A percentile compares a stretch with the other conserved stretches of the same genome.
These are phyloP conservation scores for Pythium pyrilobum DNA, from an alignment of 352 stramenopile species.

Conservation along the genomic window DNA sequence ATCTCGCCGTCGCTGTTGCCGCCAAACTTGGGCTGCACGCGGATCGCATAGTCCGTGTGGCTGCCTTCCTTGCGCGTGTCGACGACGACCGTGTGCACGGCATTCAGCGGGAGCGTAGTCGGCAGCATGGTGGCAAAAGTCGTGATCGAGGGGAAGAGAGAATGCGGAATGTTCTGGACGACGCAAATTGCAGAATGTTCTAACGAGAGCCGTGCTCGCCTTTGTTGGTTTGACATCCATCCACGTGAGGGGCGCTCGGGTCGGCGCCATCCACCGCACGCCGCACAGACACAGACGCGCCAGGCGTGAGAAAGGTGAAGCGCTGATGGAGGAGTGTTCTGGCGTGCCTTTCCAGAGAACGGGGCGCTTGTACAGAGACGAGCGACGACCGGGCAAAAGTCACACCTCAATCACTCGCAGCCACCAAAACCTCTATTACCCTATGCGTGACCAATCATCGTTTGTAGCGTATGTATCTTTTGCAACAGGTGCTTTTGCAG, in stretches of 20 bases:
- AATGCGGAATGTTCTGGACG: neutral
- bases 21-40: constrained; percentile 57
- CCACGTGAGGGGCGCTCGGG: too few relatives aligned
- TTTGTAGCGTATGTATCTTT: neutral
- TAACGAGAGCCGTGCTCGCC: too few relatives aligned
- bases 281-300: constrained; percentile 7
- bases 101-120: constrained; percentile 32
- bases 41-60: constrained; percentile 82
- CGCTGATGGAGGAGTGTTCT: neutral
- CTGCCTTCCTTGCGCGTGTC: constrained; percentile 68
- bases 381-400: neutral
- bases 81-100: constrained; percentile 54
- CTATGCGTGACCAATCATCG: neutral
- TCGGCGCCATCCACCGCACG: neutral
- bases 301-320: neutral
- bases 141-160: neutral
- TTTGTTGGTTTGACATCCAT: constrained; percentile 3
- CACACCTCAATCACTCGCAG: neutral
- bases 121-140: constrained; percentile 12
- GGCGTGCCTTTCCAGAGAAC: neutral
- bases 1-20: constrained; percentile 59
- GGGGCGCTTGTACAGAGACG: neutral
- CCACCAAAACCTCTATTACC: neutral
- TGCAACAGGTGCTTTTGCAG: neutral
- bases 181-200: constrained; percentile 8